phyloP scores from a whole-genome alignment of 2,329 filamentous ascomycete genomes.

The Ophiostoma himal-ulmi region DNA sequence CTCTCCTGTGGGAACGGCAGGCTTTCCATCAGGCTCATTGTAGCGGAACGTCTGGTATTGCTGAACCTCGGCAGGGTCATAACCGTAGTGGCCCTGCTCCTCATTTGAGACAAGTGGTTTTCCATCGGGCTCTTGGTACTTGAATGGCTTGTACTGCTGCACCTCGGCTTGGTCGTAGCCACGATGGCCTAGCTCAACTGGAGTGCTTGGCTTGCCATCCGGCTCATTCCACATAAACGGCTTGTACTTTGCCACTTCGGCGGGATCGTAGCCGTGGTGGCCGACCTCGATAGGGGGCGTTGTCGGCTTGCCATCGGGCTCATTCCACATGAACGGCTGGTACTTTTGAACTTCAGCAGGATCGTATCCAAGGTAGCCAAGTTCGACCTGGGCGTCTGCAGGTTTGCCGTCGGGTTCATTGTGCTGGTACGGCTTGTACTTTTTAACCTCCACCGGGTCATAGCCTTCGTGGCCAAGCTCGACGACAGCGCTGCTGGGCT shows the following conservation, averaged over 20 bases:
- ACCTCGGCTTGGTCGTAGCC: conserved; percentile 24
- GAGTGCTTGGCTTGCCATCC: conserved; percentile 28
- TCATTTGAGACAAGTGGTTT: conserved; percentile 29
- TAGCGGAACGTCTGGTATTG: conserved; percentile 26
- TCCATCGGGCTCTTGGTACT: conserved; percentile 34
- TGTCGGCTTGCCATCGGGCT: conserved; percentile 29
- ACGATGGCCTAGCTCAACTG: conserved; percentile 24
- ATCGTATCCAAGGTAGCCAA: conserved; percentile 25
- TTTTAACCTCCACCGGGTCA: conserved; percentile 23
- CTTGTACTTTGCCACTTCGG: conserved; percentile 26
- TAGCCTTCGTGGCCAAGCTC: conserved; percentile 21
- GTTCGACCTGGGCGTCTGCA: conserved; percentile 18
- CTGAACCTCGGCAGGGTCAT: conserved; percentile 24
- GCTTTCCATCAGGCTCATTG: conserved; percentile 26
- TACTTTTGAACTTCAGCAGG: conserved; percentile 26
- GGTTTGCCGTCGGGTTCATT: conserved; percentile 33
- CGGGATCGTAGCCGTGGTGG: conserved; percentile 21
- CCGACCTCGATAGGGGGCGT: conserved; percentile 29
- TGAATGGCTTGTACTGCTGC: conserved; percentile 31
- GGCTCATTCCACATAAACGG: conserved; percentile 26
- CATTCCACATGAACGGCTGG: conserved; percentile 25
- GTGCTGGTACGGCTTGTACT: conserved; percentile 33
- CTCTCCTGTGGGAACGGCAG: conserved; percentile 31
- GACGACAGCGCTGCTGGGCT: conserved; percentile 11
- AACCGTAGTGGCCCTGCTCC: conserved; percentile 15